Evolutionary conservation across 805 yeast species (phyloP), one percentile per base, ranked within the genome.

Genomic region (Clavispora carvajalis): DNA sequence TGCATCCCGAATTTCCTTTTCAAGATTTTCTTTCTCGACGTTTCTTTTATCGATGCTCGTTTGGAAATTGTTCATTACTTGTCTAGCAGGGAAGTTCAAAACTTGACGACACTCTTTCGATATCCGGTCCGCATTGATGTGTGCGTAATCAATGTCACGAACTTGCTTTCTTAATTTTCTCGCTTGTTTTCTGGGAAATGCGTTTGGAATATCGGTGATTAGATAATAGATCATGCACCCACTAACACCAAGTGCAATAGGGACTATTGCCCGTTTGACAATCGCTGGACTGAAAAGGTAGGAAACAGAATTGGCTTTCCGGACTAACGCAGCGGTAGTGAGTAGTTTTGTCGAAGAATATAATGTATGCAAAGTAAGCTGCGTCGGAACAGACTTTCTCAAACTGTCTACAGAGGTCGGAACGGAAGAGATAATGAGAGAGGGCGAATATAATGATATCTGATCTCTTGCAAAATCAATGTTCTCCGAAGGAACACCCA

Each of bases 41-140:
- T 74, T 71, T 43, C 80, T 74, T 50, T 74, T 72, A 47, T 85
- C 93, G 29, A 87, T 71, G 35, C 76, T 61, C 1, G 79, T 65
- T 51, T 85, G 90, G 62, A 85, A 77, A 34, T 77, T 76, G 33
- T 77, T 74, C 50, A 83, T 76, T 5, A 93, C 86, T 54, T 89
- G 96, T 48, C 88, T 79, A 0, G 86, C 74, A 5, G 98, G 98
- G 54, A 73, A 81, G 53, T 76, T 78, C 52, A 93, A 69, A 2
- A 93, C 96, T 51, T 79, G 79, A 22, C 93, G 72, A 43, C 88
- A 85, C 57, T 91, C 98, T 49, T 77, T 79, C 0, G 95, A 72
- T 7, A 93, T 76, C 45, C 99, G 73, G 36, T 73, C 75, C 1
- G 96, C 80, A 57, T 90, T 91, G 34, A 70, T 53, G 51, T 85